These are phyloP conservation scores for Incumbomyces delicatus DNA, from an alignment of 2,329 filamentous ascomycete species.

Conservation along the genomic window DNA sequence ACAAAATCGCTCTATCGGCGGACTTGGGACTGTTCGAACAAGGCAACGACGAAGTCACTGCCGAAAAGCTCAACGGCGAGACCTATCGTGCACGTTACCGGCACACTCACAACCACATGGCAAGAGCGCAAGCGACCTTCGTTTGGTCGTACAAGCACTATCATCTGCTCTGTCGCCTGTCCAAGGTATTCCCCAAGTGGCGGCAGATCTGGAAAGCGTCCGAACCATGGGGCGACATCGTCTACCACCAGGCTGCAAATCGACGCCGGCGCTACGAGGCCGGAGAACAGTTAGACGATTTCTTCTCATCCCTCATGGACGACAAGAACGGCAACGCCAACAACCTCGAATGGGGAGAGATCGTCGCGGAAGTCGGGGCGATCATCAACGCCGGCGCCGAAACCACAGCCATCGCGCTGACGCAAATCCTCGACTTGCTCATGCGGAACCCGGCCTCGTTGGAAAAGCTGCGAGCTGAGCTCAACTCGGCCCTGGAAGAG, in stretches of 20 bases:
- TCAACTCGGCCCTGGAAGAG: conserved; percentile 27
- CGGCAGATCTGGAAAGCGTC: conserved; percentile 13
- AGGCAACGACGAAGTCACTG: conserved; percentile 28
- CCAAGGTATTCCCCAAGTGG: conserved; percentile 9
- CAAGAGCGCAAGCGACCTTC: not conserved
- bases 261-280: conserved; percentile 25
- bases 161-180: not conserved
- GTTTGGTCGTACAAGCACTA: not conserved
- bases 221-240: conserved; percentile 24
- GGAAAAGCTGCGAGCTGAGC: conserved; percentile 38
- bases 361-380: conserved; percentile 31
- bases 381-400: conserved; percentile 45
- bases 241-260: conserved; percentile 25
- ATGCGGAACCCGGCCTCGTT: conserved; percentile 26
- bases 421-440: conserved; percentile 37
- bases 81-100: not conserved
- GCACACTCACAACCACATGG: not conserved
- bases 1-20: conserved; percentile 46
- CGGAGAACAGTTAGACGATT: conserved; percentile 48
- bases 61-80: conserved; percentile 20
- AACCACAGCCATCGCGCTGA: conserved; percentile 43
- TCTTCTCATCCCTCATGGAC: conserved; percentile 28
- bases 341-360: conserved; percentile 25
- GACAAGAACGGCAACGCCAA: conserved; percentile 23
- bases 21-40: conserved; percentile 44